A percentile compares a stretch with the other conserved stretches of the same genome.
phyloP scores from a whole-genome alignment of 768 basidiomycete species.

The Mycena albidolilacea region DNA sequence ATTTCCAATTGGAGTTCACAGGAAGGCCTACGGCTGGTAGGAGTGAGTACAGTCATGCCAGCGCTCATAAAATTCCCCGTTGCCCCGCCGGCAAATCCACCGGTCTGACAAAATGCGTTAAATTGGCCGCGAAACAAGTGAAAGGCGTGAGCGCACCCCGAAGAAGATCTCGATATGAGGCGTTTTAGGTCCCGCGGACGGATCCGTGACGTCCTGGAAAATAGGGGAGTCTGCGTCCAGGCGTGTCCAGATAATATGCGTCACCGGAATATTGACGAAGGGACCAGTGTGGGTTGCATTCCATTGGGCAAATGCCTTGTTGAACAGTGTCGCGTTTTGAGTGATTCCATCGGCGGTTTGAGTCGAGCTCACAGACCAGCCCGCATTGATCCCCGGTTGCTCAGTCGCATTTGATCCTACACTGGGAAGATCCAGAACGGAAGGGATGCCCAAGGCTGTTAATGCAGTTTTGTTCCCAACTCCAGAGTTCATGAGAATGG shows the following conservation, averaged over 20 bases:
- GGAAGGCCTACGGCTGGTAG: background rate
- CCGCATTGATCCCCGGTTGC: background rate
- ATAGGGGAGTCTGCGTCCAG: background rate
- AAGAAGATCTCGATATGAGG: background rate
- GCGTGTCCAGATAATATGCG: background rate
- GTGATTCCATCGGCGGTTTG: background rate
- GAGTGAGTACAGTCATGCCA: background rate
- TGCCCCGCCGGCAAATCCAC: conserved; percentile 23
- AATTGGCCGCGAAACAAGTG: background rate
- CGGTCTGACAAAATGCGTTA: conserved; percentile 40
- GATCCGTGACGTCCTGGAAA: background rate
- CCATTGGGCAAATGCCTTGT: background rate
- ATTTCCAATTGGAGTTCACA: background rate
- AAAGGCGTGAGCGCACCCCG: background rate
- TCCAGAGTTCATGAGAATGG: background rate
- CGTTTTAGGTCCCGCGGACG: background rate
- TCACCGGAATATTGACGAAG: background rate
- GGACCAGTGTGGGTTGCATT: background rate
- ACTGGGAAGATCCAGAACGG: background rate
- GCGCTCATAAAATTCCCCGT: background rate
- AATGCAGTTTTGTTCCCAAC: background rate
- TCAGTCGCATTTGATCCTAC: background rate
- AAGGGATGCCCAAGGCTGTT: background rate
- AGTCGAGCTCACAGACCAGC: background rate
- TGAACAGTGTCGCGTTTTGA: background rate